These are phyloP conservation scores for Globisporangium parvum DNA, from an alignment of 352 stramenopile genomes.

Conservation along the genomic window DNA sequence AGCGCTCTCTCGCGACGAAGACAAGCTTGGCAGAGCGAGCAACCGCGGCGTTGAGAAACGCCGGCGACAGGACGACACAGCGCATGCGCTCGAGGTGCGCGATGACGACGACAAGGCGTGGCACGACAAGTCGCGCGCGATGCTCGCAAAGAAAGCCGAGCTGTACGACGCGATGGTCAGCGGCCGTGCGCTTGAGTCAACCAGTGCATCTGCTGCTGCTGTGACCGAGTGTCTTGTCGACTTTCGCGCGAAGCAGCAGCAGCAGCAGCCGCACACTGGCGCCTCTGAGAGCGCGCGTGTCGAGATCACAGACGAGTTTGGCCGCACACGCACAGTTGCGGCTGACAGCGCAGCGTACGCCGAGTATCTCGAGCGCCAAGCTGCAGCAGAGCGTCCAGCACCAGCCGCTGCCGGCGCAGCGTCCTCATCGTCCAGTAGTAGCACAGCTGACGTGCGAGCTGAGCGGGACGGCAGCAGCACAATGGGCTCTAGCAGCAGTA, in stretches of 20 bases:
- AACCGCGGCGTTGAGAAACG: constrained; percentile 63
- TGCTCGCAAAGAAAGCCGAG: constrained; percentile 62
- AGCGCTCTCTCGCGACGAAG: constrained; percentile 11
- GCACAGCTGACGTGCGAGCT: not conserved
- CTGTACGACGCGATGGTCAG: constrained; percentile 68
- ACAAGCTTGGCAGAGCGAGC: constrained; percentile 15
- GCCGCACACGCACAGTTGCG: constrained; percentile 35
- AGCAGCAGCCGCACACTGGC: not conserved
- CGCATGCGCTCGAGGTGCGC: constrained; percentile 30
- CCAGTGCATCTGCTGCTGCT: constrained; percentile 5
- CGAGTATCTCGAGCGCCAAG: constrained; percentile 17
- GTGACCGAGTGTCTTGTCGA: constrained; percentile 56
- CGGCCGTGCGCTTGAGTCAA: constrained; percentile 12
- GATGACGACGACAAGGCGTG: constrained; percentile 62
- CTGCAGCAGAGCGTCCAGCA: not conserved
- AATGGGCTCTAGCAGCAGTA: constrained; percentile 18
- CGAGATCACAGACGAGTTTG: constrained; percentile 60
- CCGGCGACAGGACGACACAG: constrained; percentile 41
- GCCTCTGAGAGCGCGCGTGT: constrained; percentile 12
- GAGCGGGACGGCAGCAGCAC: not conserved
- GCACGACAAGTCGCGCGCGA: constrained; percentile 46
- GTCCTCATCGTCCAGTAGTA: too few species aligned
- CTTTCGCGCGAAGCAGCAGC: constrained; percentile 50
- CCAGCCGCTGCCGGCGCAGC: too few species aligned
- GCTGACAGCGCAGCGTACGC: constrained; percentile 31